Evolutionary conservation across 176 grass and related monocot species (phyloP).

Genomic region (Calamus simplicifolius): DNA sequence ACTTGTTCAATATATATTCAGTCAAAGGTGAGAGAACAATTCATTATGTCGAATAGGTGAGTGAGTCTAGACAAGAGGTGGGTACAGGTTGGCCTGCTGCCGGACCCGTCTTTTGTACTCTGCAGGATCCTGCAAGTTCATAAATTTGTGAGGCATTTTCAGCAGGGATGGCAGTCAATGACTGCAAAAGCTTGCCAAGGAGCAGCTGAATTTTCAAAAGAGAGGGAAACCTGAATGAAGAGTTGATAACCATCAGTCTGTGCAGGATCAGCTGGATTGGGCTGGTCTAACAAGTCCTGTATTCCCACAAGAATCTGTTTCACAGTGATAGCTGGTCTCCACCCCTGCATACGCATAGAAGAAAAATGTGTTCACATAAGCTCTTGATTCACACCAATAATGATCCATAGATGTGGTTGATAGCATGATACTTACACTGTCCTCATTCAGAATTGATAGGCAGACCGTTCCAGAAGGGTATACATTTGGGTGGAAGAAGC

Average conservation of each 20-base stretch:
- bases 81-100: constrained; percentile 61
- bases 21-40: too few relatives aligned
- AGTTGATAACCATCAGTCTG: constrained; percentile 46
- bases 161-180: too few relatives aligned
- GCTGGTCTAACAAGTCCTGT: constrained; percentile 72
- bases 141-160: too few relatives aligned
- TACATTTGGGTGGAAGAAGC: constrained; percentile 82
- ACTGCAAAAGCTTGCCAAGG: too few relatives aligned
- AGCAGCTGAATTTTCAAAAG: too few relatives aligned
- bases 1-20: too few relatives aligned
- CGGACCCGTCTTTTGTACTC: constrained; percentile 51
- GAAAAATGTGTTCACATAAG: not conserved
- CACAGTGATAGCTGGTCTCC: constrained; percentile 81
- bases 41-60: not conserved
- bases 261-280: constrained; percentile 56
- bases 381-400: too few relatives aligned
- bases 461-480: constrained; percentile 60
- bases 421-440: constrained; percentile 26
- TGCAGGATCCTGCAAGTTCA: constrained; percentile 31
- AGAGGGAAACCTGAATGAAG: constrained; percentile 40
- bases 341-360: constrained; percentile 33
- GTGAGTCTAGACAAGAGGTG: constrained; percentile 26
- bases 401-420: too few relatives aligned
- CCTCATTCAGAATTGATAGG: constrained; percentile 63
- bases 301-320: constrained; percentile 80